Evolutionary conservation across 169 alveolate genomes (phyloP), one percentile per base, ranked within the genome.

Genomic region (Cryptosporidium canis): DNA sequence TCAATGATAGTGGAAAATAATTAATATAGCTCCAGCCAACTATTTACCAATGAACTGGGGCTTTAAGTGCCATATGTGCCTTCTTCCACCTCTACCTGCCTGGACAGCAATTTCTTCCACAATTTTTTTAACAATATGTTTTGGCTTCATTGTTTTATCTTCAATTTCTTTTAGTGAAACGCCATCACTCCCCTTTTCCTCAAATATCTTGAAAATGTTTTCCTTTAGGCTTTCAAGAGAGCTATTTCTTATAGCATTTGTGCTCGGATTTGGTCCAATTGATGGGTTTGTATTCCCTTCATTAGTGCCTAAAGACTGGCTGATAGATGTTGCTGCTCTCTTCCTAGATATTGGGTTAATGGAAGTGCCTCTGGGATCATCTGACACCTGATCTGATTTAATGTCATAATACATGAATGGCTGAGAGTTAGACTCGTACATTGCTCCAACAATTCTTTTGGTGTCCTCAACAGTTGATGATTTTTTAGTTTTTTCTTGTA

Each of bases 41-140:
- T 61, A 77, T 77, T 77, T 77, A 29, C 66, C 39, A 12, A 48
- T 56, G 24, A 55, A 77, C 39, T 77, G 87, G 5, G 87, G 72
- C 16, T 58, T 77, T 21, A 77, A 44, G 24, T 56, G 27, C 87
- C 87, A 77, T 29, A 77, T 77, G 58, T 77, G 77, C 14, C 87
- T 39, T 39, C 87, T 77, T 21, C 87, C 87, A 37, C 87, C 87
- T 44, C 87, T 77, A 41, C 77, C 87, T 55, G 87, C 61, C 27
- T 77, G 87, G 2, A 58, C 39, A 24, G 87, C 87, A 31, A 77
- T 77, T 58, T 77, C 87, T 56, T 77, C 87, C 18, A 77, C 71
- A 56, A 77, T 61, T 44, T 55, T 77, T 31, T 77, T 77, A 33
- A 77, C 37, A 39, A 77, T 58, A 24, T 77, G 87, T 39, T 77